Evolutionary conservation across 352 stramenopile species (phyloP).

Genomic region (Phytopythium oedochilum): DNA sequence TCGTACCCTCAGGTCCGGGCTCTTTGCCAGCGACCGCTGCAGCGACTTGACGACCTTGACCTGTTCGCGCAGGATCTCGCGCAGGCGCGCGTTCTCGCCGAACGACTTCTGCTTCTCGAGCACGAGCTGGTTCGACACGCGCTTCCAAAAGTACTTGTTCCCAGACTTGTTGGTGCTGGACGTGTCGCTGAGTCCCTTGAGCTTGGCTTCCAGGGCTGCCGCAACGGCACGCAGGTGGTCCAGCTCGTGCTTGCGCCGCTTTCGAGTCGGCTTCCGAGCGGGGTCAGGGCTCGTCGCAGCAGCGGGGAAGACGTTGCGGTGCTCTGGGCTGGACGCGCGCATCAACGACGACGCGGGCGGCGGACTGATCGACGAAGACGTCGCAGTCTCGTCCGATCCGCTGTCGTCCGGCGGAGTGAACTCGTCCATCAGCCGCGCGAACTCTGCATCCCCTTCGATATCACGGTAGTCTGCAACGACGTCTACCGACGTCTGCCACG

Average conservation of each 20-base stretch:
- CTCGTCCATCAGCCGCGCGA: conserved; percentile 2
- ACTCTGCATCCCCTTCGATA: conserved; percentile 3
- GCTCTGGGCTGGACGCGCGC: not conserved
- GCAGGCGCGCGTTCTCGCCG: conserved; percentile 42
- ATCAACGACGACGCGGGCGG: conserved; percentile 3
- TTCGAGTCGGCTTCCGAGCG: conserved; percentile 30
- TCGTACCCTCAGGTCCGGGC: conserved; percentile 18
- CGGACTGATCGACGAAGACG: not conserved
- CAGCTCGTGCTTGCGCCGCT: conserved; percentile 52
- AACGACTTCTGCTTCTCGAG: conserved; percentile 35
- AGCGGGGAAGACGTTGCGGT: not conserved
- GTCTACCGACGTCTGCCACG: not conserved
- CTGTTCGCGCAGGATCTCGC: conserved; percentile 36
- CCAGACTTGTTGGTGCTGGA: conserved; percentile 20
- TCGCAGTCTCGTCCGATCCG: not conserved
- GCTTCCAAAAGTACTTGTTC: conserved; percentile 34
- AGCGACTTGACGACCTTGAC: conserved; percentile 30
- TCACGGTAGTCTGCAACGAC: not conserved
- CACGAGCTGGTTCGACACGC: conserved; percentile 36
- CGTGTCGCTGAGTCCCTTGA: conserved; percentile 26
- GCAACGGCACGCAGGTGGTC: conserved; percentile 39
- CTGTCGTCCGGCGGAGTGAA: conserved; percentile 15
- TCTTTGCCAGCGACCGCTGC: conserved; percentile 26
- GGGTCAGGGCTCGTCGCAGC: not conserved
- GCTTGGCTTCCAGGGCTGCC: conserved; percentile 36